A percentile compares a stretch with the other conserved stretches of the same genome.
phyloP scores from a whole-genome alignment of 2,329 filamentous ascomycete genomes.

The Apiospora saccharicola region DNA sequence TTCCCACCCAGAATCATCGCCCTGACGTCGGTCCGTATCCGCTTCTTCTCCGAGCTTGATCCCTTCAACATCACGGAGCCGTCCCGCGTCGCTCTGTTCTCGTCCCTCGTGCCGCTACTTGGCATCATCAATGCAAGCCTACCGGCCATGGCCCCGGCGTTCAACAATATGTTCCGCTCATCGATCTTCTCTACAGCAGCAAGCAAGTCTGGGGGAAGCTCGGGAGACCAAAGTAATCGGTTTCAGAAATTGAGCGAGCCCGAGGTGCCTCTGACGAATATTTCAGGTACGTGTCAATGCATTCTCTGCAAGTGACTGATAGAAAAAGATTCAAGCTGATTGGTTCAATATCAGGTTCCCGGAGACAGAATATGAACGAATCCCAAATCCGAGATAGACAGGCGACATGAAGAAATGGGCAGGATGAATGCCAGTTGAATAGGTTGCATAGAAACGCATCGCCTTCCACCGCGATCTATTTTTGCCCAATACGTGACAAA shows the following conservation, averaged over 20 bases:
- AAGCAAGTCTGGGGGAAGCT: conserved; percentile 22
- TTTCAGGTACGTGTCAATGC: conserved; percentile 22
- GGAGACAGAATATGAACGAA: not conserved
- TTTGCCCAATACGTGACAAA: too few relatives aligned
- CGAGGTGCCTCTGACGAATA: conserved; percentile 23
- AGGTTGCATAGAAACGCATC: not conserved
- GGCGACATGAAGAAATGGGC: not conserved
- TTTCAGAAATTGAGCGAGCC: conserved; percentile 26
- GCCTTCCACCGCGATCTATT: not conserved
- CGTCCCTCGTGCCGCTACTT: conserved; percentile 33
- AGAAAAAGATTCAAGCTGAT: not conserved
- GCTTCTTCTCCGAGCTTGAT: conserved; percentile 32
- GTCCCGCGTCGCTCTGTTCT: conserved; percentile 28
- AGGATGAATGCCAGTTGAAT: not conserved
- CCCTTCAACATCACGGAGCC: conserved; percentile 31
- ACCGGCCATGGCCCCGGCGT: conserved; percentile 32
- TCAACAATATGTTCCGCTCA: conserved; percentile 29
- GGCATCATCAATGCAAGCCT: conserved; percentile 38
- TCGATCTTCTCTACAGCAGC: conserved; percentile 14
- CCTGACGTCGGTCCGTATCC: conserved; percentile 31
- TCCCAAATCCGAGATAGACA: not conserved
- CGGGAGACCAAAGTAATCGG: conserved; percentile 17
- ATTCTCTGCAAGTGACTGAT: not conserved
- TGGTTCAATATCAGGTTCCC: not conserved
- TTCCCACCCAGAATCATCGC: conserved; percentile 25